A percentile compares a stretch with the other conserved stretches of the same genome.
These are phyloP conservation scores for Colletotrichum tamarilloi DNA, from an alignment of 2,329 filamentous ascomycete genomes.

Conservation along the genomic window DNA sequence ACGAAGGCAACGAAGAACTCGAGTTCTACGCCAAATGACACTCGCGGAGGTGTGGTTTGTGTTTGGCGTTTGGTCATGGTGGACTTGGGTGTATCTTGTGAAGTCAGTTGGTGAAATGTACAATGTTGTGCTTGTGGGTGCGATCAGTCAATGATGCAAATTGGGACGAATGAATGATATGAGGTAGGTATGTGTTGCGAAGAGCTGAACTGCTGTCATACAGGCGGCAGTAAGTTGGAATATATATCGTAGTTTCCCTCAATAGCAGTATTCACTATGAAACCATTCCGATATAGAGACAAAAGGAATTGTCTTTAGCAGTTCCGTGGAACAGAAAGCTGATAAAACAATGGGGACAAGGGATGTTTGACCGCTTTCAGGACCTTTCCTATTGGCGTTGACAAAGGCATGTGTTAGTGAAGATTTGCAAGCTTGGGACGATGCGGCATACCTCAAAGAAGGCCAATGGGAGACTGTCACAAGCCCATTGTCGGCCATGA, in stretches of 20 bases:
- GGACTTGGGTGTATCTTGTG: neutral
- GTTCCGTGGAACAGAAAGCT: neutral
- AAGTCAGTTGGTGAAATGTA: neutral
- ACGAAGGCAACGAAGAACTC: constrained; percentile 39
- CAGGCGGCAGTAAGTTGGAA: neutral
- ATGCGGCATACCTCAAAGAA: neutral
- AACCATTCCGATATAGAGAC: neutral
- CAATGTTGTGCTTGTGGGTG: neutral
- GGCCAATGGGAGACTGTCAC: neutral
- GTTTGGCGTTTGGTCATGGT: neutral
- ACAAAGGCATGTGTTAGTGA: constrained; percentile 6
- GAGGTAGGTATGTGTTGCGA: neutral
- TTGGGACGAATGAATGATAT: neutral
- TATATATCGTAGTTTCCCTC: neutral
- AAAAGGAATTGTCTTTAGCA: neutral
- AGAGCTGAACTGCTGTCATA: neutral
- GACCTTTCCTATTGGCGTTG: neutral
- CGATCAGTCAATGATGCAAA: constrained; percentile 16
- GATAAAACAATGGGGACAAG: neutral
- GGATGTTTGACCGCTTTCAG: neutral
- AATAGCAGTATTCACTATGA: neutral
- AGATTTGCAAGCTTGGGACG: neutral
- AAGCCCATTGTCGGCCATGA: neutral
- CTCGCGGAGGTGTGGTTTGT: constrained; percentile 31
- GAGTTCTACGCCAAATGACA: constrained; percentile 44